Evolutionary conservation across 2,329 filamentous ascomycete genomes (phyloP).

Genomic region (Diatrype stigma): DNA sequence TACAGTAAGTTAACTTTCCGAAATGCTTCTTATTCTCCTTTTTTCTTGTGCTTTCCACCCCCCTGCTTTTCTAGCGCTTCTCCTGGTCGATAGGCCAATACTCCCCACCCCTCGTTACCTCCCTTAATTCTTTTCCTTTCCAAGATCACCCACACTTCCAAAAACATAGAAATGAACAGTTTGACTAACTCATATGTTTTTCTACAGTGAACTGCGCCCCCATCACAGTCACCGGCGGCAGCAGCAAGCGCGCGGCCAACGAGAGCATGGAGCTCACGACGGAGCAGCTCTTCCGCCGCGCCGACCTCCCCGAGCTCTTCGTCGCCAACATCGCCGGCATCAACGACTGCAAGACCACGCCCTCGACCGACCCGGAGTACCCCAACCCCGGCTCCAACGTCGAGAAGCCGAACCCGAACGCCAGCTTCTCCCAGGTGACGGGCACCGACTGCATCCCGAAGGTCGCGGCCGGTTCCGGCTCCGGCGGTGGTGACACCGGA

Average conservation of each 20-base stretch:
- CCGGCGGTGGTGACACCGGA: background rate
- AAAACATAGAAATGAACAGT: too few species aligned
- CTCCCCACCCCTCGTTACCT: too few species aligned
- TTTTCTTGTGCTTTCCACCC: too few species aligned
- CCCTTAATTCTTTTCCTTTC: too few species aligned
- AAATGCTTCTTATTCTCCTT: too few species aligned
- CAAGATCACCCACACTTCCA: too few species aligned
- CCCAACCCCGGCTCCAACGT: constrained; percentile 58
- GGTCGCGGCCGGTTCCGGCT: constrained; percentile 20
- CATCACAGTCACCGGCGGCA: constrained; percentile 46
- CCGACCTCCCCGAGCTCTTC: constrained; percentile 61
- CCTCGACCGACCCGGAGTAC: constrained; percentile 52
- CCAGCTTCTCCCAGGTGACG: constrained; percentile 25
- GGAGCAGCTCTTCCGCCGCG: constrained; percentile 31
- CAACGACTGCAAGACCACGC: constrained; percentile 50
- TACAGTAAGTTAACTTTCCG: constrained; percentile 43
- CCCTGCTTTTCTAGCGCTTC: too few species aligned
- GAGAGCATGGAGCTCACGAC: constrained; percentile 23
- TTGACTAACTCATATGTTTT: too few species aligned
- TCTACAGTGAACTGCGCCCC: constrained; percentile 66
- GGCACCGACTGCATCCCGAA: constrained; percentile 24
- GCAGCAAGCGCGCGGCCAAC: constrained; percentile 19
- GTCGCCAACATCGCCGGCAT: constrained; percentile 56
- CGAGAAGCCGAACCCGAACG: constrained; percentile 31
- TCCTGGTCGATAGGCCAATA: too few species aligned